Conservation (phyloP, 139 green algal species). For the Protoeuglena noctilucae region DNA sequence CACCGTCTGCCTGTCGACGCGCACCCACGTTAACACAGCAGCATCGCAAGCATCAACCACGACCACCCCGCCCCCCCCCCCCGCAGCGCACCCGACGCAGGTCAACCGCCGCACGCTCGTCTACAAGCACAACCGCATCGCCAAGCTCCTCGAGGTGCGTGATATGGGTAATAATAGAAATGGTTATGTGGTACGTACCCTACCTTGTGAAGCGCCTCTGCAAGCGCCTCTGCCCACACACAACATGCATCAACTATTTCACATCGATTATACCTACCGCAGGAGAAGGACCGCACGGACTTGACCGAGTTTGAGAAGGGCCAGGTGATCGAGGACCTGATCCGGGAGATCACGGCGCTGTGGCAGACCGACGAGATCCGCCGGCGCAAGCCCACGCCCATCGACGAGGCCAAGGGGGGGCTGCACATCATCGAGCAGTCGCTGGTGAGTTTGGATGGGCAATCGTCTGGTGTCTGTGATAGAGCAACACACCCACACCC, state of each 20-base stretch:
- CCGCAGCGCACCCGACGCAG: slow-evolving; percentile 88
- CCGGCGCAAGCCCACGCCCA: slow-evolving; percentile 60
- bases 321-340: slow-evolving; percentile 37
- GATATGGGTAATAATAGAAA: slow-evolving; percentile 32
- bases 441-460: too few relatives aligned
- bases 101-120: slow-evolving; percentile 77
- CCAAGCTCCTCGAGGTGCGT: slow-evolving; percentile 55
- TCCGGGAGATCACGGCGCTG: slow-evolving; percentile 59
- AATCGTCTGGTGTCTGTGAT: slow-evolving; percentile 1
- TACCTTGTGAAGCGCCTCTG: too few relatives aligned
- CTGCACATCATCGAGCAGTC: slow-evolving; percentile 88
- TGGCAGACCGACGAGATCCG: slow-evolving; percentile 94
- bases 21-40: too few relatives aligned
- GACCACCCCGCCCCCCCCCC: too few relatives aligned
- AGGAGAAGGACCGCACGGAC: slow-evolving; percentile 21
- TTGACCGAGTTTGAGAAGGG: slow-evolving; percentile 37
- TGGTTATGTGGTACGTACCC: too few relatives aligned
- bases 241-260: too few relatives aligned
- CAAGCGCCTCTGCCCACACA: too few relatives aligned
- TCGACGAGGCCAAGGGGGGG: slow-evolving; percentile 82
- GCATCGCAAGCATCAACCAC: too few relatives aligned
- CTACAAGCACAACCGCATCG: slow-evolving; percentile 75
- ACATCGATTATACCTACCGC: too few relatives aligned
- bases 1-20: too few relatives aligned
- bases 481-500: neutral